These are phyloP conservation scores for Claviceps sp. DNA, from an alignment of 2,329 filamentous ascomycete species.

Conservation along the genomic window DNA sequence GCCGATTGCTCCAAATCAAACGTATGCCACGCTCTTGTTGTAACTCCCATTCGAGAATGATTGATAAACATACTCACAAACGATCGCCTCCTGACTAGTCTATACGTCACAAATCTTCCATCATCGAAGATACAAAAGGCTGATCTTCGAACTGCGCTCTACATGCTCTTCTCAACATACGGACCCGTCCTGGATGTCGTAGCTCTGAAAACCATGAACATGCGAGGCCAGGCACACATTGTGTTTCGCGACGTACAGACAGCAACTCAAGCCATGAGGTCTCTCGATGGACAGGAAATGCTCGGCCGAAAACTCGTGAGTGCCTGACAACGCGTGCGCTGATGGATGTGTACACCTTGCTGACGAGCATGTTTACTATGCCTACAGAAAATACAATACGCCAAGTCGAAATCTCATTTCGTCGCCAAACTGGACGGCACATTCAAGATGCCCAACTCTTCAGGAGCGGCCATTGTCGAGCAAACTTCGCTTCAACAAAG, in stretches of 20 bases:
- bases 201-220: slow-evolving; percentile 75
- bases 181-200: slow-evolving; percentile 87
- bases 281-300: slow-evolving; percentile 74
- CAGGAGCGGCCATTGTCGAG: slow-evolving; percentile 40
- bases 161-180: slow-evolving; percentile 89
- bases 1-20: slow-evolving; percentile 57
- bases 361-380: background rate
- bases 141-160: slow-evolving; percentile 75
- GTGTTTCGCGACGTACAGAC: slow-evolving; percentile 81
- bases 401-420: slow-evolving; percentile 76
- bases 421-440: slow-evolving; percentile 87
- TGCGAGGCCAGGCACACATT: slow-evolving; percentile 92
- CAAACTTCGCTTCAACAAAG: slow-evolving; percentile 66
- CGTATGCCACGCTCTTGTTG: slow-evolving; percentile 34
- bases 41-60: background rate
- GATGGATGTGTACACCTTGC: background rate
- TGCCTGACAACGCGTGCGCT: slow-evolving; percentile 8
- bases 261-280: slow-evolving; percentile 88
- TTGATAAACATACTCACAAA: background rate
- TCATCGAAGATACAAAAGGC: slow-evolving; percentile 82
- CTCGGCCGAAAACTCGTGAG: slow-evolving; percentile 75
- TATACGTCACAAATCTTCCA: slow-evolving; percentile 78
- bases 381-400: slow-evolving; percentile 76
- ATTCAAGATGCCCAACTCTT: slow-evolving; percentile 53
- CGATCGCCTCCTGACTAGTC: slow-evolving; percentile 31